These are phyloP conservation scores for Hypoxylon fragiforme DNA, from an alignment of 495 filamentous ascomycete species.

Conservation along the genomic window DNA sequence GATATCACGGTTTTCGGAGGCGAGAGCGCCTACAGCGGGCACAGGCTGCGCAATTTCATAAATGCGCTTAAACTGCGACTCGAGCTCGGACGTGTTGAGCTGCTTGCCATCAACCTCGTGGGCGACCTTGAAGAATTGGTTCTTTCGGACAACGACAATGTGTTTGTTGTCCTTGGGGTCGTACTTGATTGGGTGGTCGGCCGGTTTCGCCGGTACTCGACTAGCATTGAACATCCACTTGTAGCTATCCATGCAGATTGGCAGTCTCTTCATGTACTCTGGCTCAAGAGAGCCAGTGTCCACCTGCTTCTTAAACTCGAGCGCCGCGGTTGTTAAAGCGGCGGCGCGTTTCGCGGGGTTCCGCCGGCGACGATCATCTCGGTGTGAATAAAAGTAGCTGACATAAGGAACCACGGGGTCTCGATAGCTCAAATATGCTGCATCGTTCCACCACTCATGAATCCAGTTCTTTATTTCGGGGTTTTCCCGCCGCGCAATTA, in stretches of 20 bases:
- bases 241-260: constrained; percentile 96
- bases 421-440: constrained; percentile 87
- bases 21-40: constrained; percentile 81
- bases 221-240: constrained; percentile 98
- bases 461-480: constrained; percentile 92
- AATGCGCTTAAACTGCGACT: constrained; percentile 82
- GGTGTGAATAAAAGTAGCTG: constrained; percentile 98
- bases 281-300: constrained; percentile 84
- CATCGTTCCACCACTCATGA: constrained; percentile 95
- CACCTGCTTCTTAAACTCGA: constrained; percentile 94
- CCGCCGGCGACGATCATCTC: constrained; percentile 85
- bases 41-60: constrained; percentile 71
- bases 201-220: constrained; percentile 80
- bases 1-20: constrained; percentile 86
- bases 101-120: constrained; percentile 76
- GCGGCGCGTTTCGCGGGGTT: constrained; percentile 92
- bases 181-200: constrained; percentile 85
- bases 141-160: constrained; percentile 88
- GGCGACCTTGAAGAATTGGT: constrained; percentile 90
- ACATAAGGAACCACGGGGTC: constrained; percentile 98
- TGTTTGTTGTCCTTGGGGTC: constrained; percentile 73
- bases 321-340: constrained; percentile 77
- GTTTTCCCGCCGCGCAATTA: constrained; percentile 79
- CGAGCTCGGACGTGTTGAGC: constrained; percentile 84
- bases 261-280: constrained; percentile 95